Conservation (phyloP, 2,329 filamentous ascomycete species). For the Cercospora zeae-maydis region DNA sequence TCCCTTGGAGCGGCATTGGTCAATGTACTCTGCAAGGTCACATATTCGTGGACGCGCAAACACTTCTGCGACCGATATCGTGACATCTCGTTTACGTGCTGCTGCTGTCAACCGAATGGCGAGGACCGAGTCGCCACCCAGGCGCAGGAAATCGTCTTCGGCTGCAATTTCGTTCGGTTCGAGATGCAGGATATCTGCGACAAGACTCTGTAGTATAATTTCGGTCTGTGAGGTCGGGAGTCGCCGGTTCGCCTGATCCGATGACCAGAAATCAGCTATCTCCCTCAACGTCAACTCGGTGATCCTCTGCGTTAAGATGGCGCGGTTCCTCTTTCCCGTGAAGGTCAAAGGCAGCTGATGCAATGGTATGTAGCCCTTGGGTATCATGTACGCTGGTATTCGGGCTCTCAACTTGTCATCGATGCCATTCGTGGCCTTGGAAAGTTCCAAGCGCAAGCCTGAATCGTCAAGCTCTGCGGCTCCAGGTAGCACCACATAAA, state of each 20-base stretch:
- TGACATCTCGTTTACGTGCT: constrained; percentile 36
- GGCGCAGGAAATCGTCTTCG: constrained; percentile 44
- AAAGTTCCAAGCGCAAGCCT: neutral
- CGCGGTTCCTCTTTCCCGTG: neutral
- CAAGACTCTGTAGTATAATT: constrained; percentile 1
- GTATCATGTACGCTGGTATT: constrained; percentile 6
- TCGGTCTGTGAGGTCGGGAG: neutral
- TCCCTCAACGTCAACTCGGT: constrained; percentile 3
- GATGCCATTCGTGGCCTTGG: neutral
- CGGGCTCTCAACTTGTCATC: neutral
- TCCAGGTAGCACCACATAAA: neutral
- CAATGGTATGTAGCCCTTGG: neutral
- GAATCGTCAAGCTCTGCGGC: neutral
- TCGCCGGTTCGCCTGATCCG: neutral
- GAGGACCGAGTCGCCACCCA: constrained; percentile 47
- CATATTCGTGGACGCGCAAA: constrained; percentile 36
- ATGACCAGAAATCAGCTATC: constrained; percentile 1
- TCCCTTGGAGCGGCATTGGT: neutral
- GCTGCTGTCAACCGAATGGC: constrained; percentile 46
- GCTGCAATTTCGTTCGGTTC: constrained; percentile 2
- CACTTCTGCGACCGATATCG: constrained; percentile 43
- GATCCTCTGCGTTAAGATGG: neutral
- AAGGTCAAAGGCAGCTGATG: neutral
- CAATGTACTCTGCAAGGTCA: constrained; percentile 23
- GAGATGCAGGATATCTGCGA: constrained; percentile 9